Conservation (phyloP, 352 stramenopile species). For the Phytophthora pini region DNA sequence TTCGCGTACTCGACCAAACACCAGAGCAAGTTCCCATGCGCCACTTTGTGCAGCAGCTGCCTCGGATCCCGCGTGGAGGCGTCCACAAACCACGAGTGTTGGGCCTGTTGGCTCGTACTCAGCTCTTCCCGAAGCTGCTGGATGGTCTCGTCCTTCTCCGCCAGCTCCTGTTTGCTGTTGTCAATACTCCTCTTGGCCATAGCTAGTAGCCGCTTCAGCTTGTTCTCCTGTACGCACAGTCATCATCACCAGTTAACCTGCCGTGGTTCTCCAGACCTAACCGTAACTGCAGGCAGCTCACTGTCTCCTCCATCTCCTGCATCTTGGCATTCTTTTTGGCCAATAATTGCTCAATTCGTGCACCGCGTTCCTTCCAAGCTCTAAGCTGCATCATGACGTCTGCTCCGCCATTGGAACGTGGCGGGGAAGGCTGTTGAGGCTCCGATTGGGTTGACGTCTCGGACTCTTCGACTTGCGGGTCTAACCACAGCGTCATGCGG, state of each 20-base stretch:
- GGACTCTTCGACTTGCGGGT: constrained; percentile 16
- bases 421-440: constrained; percentile 22
- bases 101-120: constrained; percentile 39
- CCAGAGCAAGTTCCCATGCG: constrained; percentile 66
- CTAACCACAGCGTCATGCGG: constrained; percentile 1
- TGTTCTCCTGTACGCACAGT: constrained; percentile 55
- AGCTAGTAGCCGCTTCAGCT: constrained; percentile 82
- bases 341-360: constrained; percentile 67
- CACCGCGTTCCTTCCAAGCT: constrained; percentile 66
- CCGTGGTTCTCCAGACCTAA: neutral
- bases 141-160: constrained; percentile 67
- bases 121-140: constrained; percentile 59
- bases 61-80: constrained; percentile 60
- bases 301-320: constrained; percentile 81
- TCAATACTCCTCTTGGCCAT: constrained; percentile 92
- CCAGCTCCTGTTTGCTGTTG: constrained; percentile 86
- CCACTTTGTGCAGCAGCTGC: constrained; percentile 74
- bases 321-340: constrained; percentile 76
- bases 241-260: constrained; percentile 1
- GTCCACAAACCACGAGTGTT: constrained; percentile 61
- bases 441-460: constrained; percentile 4
- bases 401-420: constrained; percentile 26
- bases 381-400: constrained; percentile 43
- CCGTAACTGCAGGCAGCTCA: constrained; percentile 15
- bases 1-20: constrained; percentile 85